Evolutionary conservation across 73 alveolate species (phyloP).

Genomic region (Paramecium primaurelia): DNA sequence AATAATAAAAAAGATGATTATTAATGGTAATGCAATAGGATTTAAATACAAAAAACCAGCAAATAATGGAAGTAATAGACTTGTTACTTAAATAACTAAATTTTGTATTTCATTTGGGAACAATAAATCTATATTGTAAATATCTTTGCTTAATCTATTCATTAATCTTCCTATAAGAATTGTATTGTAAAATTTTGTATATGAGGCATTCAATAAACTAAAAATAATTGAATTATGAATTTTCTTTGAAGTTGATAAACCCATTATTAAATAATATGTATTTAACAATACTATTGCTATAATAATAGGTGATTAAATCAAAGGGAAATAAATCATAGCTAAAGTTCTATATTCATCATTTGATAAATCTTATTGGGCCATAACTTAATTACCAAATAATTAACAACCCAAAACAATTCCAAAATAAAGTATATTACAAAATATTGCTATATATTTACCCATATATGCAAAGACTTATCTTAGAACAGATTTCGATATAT

Average conservation of each 20-base stretch:
- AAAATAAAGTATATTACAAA: background rate
- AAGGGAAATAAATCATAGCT: background rate
- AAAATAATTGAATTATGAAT: background rate
- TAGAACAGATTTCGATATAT: background rate
- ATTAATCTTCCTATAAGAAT: slow-evolving; percentile 38
- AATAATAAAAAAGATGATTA: background rate
- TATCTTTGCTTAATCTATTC: slow-evolving; percentile 46
- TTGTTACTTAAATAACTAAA: background rate
- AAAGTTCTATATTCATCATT: background rate
- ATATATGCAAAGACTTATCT: background rate
- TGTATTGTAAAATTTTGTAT: slow-evolving; percentile 36
- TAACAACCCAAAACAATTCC: background rate
- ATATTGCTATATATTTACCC: background rate
- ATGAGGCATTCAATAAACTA: slow-evolving; percentile 3
- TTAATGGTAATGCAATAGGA: background rate
- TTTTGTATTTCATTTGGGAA: background rate
- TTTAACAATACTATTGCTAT: background rate
- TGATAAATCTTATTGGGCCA: background rate
- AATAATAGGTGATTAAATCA: background rate
- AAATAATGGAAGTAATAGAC: background rate
- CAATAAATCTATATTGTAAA: slow-evolving; percentile 13
- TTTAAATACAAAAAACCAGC: background rate
- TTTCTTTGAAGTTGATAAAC: background rate
- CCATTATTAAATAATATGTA: background rate
- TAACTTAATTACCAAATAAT: background rate